Conservation (phyloP, 2,329 filamentous ascomycete genomes). For the Nannizziopsis arthrosporioides region DNA sequence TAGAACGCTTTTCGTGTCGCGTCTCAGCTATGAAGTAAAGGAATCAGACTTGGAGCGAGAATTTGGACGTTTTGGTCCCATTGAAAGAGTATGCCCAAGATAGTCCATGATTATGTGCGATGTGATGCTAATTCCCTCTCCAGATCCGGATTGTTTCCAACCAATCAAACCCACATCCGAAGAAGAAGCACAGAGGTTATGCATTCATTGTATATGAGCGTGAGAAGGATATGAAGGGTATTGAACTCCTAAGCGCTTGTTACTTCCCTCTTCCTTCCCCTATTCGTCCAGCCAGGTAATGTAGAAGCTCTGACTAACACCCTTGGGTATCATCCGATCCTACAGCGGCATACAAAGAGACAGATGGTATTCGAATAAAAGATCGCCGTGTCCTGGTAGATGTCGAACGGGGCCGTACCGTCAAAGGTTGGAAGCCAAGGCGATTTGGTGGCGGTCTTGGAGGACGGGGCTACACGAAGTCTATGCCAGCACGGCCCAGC, state of each 20-base stretch:
- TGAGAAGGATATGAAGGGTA: constrained; percentile 99
- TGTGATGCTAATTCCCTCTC: constrained; percentile 10
- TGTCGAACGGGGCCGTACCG: constrained; percentile 88
- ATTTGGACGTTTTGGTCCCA: constrained; percentile 84
- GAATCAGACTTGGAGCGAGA: constrained; percentile 85
- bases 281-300: constrained; percentile 19
- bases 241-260: constrained; percentile 28
- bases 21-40: constrained; percentile 78
- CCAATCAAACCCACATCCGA: constrained; percentile 64
- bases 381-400: constrained; percentile 87
- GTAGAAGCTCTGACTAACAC: constrained; percentile 26
- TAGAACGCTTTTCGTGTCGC: constrained; percentile 85
- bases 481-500: constrained; percentile 57
- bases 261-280: constrained; percentile 18
- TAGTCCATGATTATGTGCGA: background rate
- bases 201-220: constrained; percentile 95
- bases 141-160: constrained; percentile 83
- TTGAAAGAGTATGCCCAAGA: constrained; percentile 61
- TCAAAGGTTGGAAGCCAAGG: constrained; percentile 84
- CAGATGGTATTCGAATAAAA: constrained; percentile 83
- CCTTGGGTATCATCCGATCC: constrained; percentile 32
- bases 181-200: constrained; percentile 77
- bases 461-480: constrained; percentile 84
- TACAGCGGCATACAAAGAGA: constrained; percentile 78
- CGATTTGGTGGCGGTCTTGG: constrained; percentile 86